Percentiles rank a stretch among this genome's conserved stretches.
phyloP scores from a whole-genome alignment of 768 basidiomycete species.

The Russula abietina region DNA sequence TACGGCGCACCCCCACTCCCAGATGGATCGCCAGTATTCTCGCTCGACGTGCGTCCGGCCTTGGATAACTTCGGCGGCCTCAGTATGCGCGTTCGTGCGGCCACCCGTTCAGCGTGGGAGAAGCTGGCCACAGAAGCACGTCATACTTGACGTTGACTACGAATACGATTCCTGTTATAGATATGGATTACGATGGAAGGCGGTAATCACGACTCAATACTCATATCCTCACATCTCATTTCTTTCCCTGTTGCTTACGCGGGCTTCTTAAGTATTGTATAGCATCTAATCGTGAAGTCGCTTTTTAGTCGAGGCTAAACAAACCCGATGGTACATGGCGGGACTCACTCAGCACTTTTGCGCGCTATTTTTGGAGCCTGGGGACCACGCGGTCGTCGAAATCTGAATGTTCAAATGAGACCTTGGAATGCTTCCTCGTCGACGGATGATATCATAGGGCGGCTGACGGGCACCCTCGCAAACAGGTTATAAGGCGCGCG shows the following conservation, averaged over 20 bases:
- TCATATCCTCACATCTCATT: not conserved
- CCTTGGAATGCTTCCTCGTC: too few species aligned
- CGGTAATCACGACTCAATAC: constrained; percentile 5
- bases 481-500: too few species aligned
- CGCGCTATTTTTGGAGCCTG: not conserved
- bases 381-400: not conserved
- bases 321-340: not conserved
- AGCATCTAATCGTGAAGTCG: not conserved
- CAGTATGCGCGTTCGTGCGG: constrained; percentile 43
- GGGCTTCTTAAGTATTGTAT: not conserved
- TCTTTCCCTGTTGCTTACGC: not conserved
- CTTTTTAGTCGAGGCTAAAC: not conserved
- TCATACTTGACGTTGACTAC: not conserved
- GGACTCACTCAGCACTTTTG: too few species aligned
- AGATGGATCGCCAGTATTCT: constrained; percentile 92
- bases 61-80: constrained; percentile 75
- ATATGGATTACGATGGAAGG: not conserved
- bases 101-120: constrained; percentile 28
- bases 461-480: not conserved
- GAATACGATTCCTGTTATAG: not conserved
- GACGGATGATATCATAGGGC: not conserved
- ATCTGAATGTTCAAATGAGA: too few species aligned
- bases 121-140: constrained; percentile 10
- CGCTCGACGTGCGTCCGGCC: too few species aligned
- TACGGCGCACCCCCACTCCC: constrained; percentile 87